Evolutionary conservation across 371 early-diverging fungal genomes (phyloP).

Genomic region (Sporodiniella umbellata): DNA sequence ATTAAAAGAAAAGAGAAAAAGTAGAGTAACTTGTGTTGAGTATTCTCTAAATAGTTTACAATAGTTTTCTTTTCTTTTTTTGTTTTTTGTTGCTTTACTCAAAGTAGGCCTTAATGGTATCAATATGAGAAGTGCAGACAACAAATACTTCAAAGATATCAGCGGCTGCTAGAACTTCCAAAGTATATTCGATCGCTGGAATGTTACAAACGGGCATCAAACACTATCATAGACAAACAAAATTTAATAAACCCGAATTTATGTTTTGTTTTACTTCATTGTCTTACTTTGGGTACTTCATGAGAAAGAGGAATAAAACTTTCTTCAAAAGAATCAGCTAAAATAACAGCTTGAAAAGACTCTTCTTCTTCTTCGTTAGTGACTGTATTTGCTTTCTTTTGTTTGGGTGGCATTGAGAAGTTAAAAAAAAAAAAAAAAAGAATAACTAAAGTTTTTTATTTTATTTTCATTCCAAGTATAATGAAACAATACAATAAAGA

Average conservation of each 20-base stretch:
- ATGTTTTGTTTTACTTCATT: conserved; percentile 1
- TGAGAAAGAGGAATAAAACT: conserved; percentile 87
- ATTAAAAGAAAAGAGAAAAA: too few species aligned
- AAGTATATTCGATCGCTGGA: conserved; percentile 92
- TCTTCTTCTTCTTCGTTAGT: conserved; percentile 51
- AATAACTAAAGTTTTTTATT: not conserved
- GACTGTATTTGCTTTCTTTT: conserved; percentile 24
- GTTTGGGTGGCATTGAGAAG: conserved; percentile 42
- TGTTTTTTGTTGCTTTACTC: conserved; percentile 46
- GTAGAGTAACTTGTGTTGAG: not conserved
- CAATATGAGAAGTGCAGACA: conserved; percentile 81
- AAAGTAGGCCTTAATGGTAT: conserved; percentile 81
- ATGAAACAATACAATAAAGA: not conserved
- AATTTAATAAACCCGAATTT: conserved; percentile 3
- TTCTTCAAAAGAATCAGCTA: conserved; percentile 90
- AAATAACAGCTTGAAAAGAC: conserved; percentile 82
- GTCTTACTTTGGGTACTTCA: conserved; percentile 77
- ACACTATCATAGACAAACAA: too few species aligned
- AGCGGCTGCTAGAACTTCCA: conserved; percentile 84
- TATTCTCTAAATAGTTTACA: not conserved
- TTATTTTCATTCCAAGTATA: not conserved
- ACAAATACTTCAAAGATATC: conserved; percentile 87
- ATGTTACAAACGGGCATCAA: conserved; percentile 92
- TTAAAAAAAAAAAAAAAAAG: not conserved
- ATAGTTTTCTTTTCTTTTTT: too few species aligned